These are phyloP conservation scores for Annulohypoxylon nitens DNA, from an alignment of 495 filamentous ascomycete genomes.

Conservation along the genomic window DNA sequence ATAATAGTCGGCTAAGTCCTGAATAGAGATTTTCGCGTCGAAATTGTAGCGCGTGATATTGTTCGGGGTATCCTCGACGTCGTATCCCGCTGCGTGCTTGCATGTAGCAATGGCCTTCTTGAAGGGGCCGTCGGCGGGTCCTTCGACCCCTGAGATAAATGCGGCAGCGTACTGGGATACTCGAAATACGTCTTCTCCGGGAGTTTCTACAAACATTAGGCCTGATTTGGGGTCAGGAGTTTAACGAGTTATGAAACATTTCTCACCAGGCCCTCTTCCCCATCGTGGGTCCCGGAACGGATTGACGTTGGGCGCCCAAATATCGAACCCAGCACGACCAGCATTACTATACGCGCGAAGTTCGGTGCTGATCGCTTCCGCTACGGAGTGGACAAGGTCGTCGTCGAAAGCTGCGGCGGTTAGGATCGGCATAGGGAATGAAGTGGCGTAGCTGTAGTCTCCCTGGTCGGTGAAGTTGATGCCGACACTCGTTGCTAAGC, in stretches of 20 bases:
- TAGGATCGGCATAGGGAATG: constrained; percentile 12
- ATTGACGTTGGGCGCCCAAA: constrained; percentile 11
- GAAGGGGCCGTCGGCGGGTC: not conserved
- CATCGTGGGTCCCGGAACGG: constrained; percentile 12
- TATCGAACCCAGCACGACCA: constrained; percentile 4
- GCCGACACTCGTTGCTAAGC: not conserved
- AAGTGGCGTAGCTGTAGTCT: constrained; percentile 3
- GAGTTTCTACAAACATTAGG: constrained; percentile 1
- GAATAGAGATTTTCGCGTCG: not conserved
- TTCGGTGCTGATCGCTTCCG: constrained; percentile 13
- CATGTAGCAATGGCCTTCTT: constrained; percentile 10
- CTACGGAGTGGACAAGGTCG: not conserved
- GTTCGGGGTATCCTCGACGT: constrained; percentile 3
- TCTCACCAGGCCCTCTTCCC: constrained; percentile 15
- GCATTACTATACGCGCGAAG: constrained; percentile 6
- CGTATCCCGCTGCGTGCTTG: constrained; percentile 8
- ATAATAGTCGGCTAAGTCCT: constrained; percentile 10
- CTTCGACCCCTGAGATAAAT: constrained; percentile 6
- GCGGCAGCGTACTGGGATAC: not conserved
- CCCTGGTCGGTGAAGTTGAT: not conserved
- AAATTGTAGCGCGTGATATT: constrained; percentile 12
- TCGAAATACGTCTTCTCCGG: constrained; percentile 11
- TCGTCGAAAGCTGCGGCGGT: constrained; percentile 10
- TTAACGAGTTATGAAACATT: not conserved
- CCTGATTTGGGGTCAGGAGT: not conserved